phyloP scores from a whole-genome alignment of 2,329 filamentous ascomycete genomes.

The Knoxdaviesia capensis region DNA sequence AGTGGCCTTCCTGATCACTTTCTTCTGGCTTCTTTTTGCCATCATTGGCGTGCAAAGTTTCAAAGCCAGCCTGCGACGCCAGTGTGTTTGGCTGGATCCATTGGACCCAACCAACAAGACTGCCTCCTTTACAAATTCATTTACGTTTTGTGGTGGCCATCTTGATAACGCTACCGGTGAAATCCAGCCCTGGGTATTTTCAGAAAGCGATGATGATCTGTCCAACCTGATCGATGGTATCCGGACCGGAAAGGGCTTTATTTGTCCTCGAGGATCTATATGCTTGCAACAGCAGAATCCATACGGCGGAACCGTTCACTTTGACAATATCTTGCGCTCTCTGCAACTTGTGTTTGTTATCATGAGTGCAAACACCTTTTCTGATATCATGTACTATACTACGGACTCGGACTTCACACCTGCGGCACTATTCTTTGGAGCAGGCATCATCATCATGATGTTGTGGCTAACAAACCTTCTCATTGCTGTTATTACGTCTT shows the following conservation, averaged over 20 bases:
- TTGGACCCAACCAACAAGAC: constrained; percentile 29
- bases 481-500: constrained; percentile 95
- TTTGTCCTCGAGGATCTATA: constrained; percentile 67
- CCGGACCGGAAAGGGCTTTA: constrained; percentile 53
- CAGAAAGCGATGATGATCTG: constrained; percentile 15
- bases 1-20: constrained; percentile 82
- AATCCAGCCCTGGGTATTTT: constrained; percentile 46
- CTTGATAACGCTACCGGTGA: constrained; percentile 37
- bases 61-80: constrained; percentile 59
- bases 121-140: constrained; percentile 37
- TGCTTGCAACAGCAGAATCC: constrained; percentile 69
- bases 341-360: constrained; percentile 91
- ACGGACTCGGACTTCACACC: constrained; percentile 81
- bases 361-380: constrained; percentile 96
- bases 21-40: constrained; percentile 95
- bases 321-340: constrained; percentile 86
- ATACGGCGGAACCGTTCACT: constrained; percentile 70
- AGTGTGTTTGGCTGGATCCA: constrained; percentile 60
- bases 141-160: constrained; percentile 77
- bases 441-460: constrained; percentile 73
- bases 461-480: constrained; percentile 89
- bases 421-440: constrained; percentile 57
- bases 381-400: constrained; percentile 84
- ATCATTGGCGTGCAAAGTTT: constrained; percentile 96
- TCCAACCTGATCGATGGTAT: constrained; percentile 29